These are phyloP conservation scores for Diutina siamensis DNA, from an alignment of 1,139 yeast species.

Conservation along the genomic window DNA sequence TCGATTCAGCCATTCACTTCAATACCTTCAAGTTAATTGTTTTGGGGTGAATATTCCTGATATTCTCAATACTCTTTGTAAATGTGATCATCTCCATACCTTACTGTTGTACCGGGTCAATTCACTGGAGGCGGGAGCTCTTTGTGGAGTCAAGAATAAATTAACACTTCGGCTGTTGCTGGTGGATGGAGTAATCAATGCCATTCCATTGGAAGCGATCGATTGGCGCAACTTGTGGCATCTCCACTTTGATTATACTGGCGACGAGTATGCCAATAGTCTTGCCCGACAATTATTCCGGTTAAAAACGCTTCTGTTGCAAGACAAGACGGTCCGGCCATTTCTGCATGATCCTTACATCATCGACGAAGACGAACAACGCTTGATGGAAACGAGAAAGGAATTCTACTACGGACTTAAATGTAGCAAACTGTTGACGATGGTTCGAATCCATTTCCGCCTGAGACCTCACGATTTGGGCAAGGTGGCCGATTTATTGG, in stretches of 20 bases:
- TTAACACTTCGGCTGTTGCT: neutral
- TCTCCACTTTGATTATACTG: slow-evolving; percentile 2
- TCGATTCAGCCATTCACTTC: neutral
- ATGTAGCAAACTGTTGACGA: neutral
- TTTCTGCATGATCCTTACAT: neutral
- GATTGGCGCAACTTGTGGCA: slow-evolving; percentile 1
- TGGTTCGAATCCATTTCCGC: neutral
- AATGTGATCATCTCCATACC: neutral
- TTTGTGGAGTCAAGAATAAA: neutral
- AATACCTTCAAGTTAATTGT: neutral
- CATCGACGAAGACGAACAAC: neutral
- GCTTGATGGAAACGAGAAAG: neutral
- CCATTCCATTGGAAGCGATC: slow-evolving; percentile 1
- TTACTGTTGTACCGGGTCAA: slow-evolving; percentile 1
- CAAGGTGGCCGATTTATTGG: neutral
- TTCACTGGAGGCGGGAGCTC: neutral
- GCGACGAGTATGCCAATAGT: neutral
- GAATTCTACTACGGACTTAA: slow-evolving; percentile 2
- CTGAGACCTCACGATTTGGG: neutral
- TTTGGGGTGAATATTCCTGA: slow-evolving; percentile 5
- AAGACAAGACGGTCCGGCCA: slow-evolving; percentile 4
- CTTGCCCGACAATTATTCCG: neutral
- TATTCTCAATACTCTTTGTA: neutral
- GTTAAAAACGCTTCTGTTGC: slow-evolving; percentile 1
- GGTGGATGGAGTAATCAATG: slow-evolving; percentile 5